phyloP scores from a whole-genome alignment of 148 eudicot genomes.

The Spergularia bocconei region DNA sequence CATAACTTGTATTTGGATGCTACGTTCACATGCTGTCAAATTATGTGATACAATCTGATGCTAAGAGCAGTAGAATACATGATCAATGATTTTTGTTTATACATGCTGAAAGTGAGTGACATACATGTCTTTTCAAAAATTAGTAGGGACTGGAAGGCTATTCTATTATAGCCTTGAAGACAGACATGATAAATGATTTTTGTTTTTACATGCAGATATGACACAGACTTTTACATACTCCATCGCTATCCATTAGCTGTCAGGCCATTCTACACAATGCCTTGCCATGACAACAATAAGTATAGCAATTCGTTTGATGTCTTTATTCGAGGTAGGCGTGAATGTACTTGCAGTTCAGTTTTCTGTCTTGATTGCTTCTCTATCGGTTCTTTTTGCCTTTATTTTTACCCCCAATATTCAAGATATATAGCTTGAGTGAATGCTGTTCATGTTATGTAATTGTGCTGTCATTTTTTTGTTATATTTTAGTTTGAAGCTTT shows the following conservation, averaged over 20 bases:
- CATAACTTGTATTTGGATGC: not conserved
- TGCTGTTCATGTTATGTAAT: not conserved
- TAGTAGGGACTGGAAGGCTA: not conserved
- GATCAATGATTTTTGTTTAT: no score
- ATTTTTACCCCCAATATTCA: not conserved
- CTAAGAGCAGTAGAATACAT: not conserved
- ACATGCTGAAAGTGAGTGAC: not conserved
- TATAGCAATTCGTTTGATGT: constrained; percentile 97
- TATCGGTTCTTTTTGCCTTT: not conserved
- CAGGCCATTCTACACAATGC: constrained; percentile 96
- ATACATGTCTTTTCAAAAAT: not conserved
- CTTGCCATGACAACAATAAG: constrained; percentile 55
- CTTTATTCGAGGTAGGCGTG: constrained; percentile 69
- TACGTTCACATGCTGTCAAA: not conserved
- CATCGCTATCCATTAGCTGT: constrained; percentile 88
- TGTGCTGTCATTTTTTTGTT: not conserved
- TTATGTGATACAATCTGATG: not conserved
- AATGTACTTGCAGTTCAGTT: not conserved
- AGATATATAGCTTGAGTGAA: not conserved
- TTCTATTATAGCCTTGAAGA: not conserved
- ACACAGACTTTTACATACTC: constrained; percentile 88
- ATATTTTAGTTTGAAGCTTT: not conserved
- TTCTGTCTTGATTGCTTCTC: not conserved
- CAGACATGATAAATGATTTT: not conserved
- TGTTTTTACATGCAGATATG: constrained; percentile 52